Conservation (phyloP, 495 filamentous ascomycete genomes). For the Bombardia bombarda region DNA sequence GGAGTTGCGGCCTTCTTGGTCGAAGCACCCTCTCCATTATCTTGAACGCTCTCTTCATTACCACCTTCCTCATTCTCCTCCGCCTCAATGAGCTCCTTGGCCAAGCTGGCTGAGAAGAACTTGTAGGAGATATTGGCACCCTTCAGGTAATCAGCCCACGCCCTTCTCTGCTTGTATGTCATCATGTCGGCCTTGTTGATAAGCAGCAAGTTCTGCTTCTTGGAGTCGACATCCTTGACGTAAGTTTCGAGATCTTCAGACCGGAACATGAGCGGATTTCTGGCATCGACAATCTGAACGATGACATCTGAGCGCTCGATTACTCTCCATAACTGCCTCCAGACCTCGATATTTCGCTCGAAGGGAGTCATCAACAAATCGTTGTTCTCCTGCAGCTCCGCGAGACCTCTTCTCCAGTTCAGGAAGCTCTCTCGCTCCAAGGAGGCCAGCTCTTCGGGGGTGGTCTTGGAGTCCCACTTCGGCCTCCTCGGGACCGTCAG, state of each 20-base stretch:
- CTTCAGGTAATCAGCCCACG: constrained; percentile 87
- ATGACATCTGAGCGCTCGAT: constrained; percentile 94
- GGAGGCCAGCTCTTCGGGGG: constrained; percentile 68
- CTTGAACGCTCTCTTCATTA: constrained; percentile 31
- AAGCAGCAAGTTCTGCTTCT: constrained; percentile 85
- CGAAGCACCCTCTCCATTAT: constrained; percentile 15
- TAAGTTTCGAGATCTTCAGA: constrained; percentile 91
- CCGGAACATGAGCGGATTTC: constrained; percentile 89
- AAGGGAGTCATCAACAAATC: constrained; percentile 98
- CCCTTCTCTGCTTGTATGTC: constrained; percentile 73
- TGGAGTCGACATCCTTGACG: constrained; percentile 81
- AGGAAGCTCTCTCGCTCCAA: constrained; percentile 75
- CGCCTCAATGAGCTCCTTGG: constrained; percentile 58
- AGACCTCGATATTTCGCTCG: constrained; percentile 95
- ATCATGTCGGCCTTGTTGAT: constrained; percentile 99
- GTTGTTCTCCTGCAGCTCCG: constrained; percentile 84
- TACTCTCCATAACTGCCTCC: constrained; percentile 97
- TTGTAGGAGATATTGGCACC: constrained; percentile 73
- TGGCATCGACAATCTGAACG: constrained; percentile 97
- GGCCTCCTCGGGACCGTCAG: constrained; percentile 89
- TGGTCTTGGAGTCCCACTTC: constrained; percentile 78
- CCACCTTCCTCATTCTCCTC: constrained; percentile 20
- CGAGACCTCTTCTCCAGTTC: constrained; percentile 83
- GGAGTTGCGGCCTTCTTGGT: constrained; percentile 18
- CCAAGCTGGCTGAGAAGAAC: constrained; percentile 92